Conservation (phyloP, 768 basidiomycete species). For the Serendipita sp. region DNA sequence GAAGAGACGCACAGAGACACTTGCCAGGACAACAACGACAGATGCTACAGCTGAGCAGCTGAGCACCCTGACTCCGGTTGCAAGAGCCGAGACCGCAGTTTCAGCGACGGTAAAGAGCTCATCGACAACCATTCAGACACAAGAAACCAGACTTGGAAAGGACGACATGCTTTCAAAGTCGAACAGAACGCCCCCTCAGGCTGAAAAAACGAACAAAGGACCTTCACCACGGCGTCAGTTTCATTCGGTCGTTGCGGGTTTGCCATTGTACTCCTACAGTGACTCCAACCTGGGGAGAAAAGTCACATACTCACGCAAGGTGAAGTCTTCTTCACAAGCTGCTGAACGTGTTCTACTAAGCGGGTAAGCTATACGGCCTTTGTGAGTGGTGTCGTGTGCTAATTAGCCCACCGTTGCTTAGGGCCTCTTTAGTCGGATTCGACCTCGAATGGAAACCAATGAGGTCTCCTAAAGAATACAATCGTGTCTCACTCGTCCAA, state of each 20-base stretch:
- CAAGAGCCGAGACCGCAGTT: no score
- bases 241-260: background rate
- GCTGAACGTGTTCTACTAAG: background rate
- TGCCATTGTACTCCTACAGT: background rate
- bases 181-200: no score
- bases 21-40: no score
- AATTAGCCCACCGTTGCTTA: background rate
- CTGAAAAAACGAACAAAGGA: background rate
- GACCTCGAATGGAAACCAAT: slow-evolving; percentile 4
- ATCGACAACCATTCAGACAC: no score
- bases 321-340: background rate
- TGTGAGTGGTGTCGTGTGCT: background rate
- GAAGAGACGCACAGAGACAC: no score
- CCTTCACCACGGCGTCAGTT: background rate
- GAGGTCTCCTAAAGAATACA: background rate
- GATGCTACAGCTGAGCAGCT: no score
- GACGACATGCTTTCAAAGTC: no score
- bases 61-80: no score
- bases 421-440: background rate
- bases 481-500: background rate
- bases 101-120: no score
- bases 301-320: background rate
- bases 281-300: background rate
- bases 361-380: background rate
- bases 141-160: no score